These are phyloP conservation scores for Candida tunisiensis DNA, from an alignment of 1,139 yeast genomes.

Conservation along the genomic window DNA sequence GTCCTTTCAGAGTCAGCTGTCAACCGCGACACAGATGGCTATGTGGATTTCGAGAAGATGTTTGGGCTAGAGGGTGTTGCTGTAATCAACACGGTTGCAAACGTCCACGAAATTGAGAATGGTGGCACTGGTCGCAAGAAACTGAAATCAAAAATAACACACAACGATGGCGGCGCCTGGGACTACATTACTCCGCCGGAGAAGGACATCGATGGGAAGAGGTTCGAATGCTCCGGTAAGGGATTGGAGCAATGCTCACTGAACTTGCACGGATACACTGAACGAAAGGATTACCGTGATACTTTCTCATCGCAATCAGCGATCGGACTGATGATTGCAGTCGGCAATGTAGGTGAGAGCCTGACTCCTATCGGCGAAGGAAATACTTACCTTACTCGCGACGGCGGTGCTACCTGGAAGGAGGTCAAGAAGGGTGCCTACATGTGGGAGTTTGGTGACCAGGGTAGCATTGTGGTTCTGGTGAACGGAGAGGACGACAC, in stretches of 20 bases:
- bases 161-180: conserved; percentile 93
- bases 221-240: conserved; percentile 29
- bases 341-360: conserved; percentile 74
- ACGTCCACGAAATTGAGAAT: conserved; percentile 26
- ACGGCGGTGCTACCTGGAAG: conserved; percentile 84
- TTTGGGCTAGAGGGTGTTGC: conserved; percentile 83
- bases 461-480: conserved; percentile 71
- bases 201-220: conserved; percentile 43
- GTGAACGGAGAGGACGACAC: conserved; percentile 45
- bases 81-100: conserved; percentile 51
- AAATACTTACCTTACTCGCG: conserved; percentile 60
- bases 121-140: conserved; percentile 28
- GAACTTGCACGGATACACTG: conserved; percentile 84
- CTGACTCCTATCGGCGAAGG: conserved; percentile 32
- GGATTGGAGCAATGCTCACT: conserved; percentile 45
- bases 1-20: conserved; percentile 57
- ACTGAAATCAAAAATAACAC: conserved; percentile 59
- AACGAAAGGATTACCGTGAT: conserved; percentile 68
- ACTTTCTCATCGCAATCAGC: conserved; percentile 84
- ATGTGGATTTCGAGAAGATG: conserved; percentile 77
- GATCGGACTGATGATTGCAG: conserved; percentile 68
- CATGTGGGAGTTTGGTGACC: conserved; percentile 96
- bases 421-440: conserved; percentile 57
- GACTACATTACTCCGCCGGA: conserved; percentile 47
- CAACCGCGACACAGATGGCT: conserved; percentile 58